Conservation (phyloP, 176 grass and related monocot species). For the Juncus inflexus region DNA sequence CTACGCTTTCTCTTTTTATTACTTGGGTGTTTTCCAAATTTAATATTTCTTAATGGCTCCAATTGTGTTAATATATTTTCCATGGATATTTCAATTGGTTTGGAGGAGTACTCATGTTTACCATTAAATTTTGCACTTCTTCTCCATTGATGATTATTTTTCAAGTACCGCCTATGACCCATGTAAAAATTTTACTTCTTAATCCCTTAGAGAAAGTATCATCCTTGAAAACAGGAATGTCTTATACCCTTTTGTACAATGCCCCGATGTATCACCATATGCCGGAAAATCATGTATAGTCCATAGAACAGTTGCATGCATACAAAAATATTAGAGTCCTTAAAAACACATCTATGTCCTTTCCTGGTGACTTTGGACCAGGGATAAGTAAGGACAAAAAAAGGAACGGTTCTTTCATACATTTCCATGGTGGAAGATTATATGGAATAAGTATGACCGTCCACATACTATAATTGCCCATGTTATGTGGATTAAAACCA, state of each 20-base stretch:
- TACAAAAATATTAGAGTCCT: not conserved
- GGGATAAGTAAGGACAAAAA: no score
- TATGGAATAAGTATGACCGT: slow-evolving; percentile 23
- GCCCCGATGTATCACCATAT: not conserved
- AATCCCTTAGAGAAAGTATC: not conserved
- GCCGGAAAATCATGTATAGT: slow-evolving; percentile 11
- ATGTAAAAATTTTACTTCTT: slow-evolving; percentile 24
- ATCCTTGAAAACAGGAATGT: slow-evolving; percentile 11
- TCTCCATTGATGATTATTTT: not conserved
- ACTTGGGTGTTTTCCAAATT: not conserved
- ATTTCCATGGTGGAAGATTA: no score
- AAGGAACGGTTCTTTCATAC: no score
- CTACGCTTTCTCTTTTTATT: not conserved
- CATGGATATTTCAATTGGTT: not conserved
- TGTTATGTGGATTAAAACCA: not conserved
- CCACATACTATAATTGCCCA: slow-evolving; percentile 26
- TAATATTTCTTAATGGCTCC: slow-evolving; percentile 3
- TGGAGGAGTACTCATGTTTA: not conserved
- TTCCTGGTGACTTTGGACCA: no score
- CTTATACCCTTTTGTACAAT: slow-evolving; percentile 14
- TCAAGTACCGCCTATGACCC: slow-evolving; percentile 14
- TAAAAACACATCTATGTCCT: no score
- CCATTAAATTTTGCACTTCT: slow-evolving; percentile 6
- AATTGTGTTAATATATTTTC: not conserved
- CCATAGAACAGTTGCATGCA: slow-evolving; percentile 2